Conservation (phyloP, 2,329 filamentous ascomycete genomes). For the Colletotrichum sp. region DNA sequence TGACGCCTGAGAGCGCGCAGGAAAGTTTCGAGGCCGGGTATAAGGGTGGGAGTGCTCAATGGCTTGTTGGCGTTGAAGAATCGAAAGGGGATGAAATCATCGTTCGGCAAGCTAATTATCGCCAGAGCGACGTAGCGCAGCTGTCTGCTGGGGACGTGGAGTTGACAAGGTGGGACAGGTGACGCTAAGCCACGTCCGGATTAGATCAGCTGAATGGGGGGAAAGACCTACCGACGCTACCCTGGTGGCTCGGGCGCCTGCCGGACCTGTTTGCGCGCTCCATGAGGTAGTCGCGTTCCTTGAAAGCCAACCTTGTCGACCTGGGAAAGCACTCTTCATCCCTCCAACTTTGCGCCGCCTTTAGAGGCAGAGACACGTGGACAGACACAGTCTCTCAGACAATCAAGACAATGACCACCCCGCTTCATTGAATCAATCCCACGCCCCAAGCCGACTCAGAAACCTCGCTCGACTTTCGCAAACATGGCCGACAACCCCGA, state of each 20-base stretch:
- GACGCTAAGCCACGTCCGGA: neutral
- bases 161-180: neutral
- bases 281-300: neutral
- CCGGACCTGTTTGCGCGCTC: neutral
- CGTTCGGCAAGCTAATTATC: neutral
- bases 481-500: constrained; percentile 62
- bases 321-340: neutral
- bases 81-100: neutral
- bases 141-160: neutral
- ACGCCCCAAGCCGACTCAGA: neutral
- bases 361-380: neutral
- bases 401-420: neutral
- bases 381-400: neutral
- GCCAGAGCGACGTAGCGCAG: constrained; percentile 1
- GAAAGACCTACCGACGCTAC: constrained; percentile 6
- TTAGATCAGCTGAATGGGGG: neutral
- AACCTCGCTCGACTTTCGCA: neutral
- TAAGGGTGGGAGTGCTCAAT: neutral
- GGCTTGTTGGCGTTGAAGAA: neutral
- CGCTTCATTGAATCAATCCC: neutral
- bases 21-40: neutral
- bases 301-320: neutral
- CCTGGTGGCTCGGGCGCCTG: neutral
- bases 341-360: neutral
- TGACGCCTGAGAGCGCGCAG: neutral